Percentiles rank a stretch among this genome's conserved stretches.
Conservation (phyloP, 768 basidiomycete species). For the Psilocybe subaeruginosa region DNA sequence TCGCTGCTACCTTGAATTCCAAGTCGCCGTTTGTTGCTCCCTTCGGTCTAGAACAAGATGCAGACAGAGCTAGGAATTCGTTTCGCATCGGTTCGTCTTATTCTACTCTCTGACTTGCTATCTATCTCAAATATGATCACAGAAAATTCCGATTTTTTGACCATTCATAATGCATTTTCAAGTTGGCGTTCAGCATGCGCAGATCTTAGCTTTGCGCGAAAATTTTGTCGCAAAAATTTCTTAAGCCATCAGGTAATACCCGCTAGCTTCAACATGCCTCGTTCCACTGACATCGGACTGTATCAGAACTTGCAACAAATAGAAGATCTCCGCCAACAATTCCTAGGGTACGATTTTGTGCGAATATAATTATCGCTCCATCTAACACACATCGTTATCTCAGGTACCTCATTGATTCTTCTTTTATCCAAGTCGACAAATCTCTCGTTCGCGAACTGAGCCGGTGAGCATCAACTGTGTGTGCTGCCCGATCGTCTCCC, state of each 20-base stretch:
- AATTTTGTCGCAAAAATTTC: conserved; percentile 81
- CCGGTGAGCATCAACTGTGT: conserved; percentile 42
- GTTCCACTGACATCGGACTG: not conserved
- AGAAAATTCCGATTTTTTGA: conserved; percentile 97
- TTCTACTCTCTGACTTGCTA: not conserved
- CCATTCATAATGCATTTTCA: conserved; percentile 87
- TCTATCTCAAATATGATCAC: conserved; percentile 8
- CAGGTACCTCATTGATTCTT: conserved; percentile 88
- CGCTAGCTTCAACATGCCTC: not conserved
- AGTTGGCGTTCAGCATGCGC: conserved; percentile 82
- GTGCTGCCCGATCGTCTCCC: not conserved
- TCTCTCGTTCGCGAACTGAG: conserved; percentile 71
- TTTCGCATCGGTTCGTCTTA: conserved; percentile 71
- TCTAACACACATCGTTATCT: conserved; percentile 3
- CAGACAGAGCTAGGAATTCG: conserved; percentile 77
- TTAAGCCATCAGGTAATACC: conserved; percentile 75
- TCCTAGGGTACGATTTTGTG: conserved; percentile 55
- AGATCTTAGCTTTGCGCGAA: conserved; percentile 61
- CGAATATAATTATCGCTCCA: not conserved
- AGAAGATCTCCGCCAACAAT: conserved; percentile 93
- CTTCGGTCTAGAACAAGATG: conserved; percentile 84
- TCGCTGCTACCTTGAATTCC: conserved; percentile 89
- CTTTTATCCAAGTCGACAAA: conserved; percentile 74
- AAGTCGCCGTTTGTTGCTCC: conserved; percentile 94
- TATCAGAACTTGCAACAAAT: conserved; percentile 89